Percentiles rank a stretch among this genome's conserved stretches.
These are phyloP conservation scores for Fusarium denticulatum DNA, from an alignment of 2,329 filamentous ascomycete species.

Conservation along the genomic window DNA sequence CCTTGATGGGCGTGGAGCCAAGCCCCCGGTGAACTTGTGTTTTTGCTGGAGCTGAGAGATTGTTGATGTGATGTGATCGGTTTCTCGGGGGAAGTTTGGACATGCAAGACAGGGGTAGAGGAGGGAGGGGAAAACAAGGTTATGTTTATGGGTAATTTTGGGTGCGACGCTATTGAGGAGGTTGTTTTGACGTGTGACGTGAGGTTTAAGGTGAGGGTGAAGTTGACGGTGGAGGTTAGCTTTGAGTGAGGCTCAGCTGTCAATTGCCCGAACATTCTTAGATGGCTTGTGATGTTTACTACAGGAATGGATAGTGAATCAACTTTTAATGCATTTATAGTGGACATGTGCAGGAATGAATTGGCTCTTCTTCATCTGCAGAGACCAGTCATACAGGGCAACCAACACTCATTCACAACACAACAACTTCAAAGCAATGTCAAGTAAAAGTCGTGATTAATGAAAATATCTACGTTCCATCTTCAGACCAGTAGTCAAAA, in stretches of 20 bases:
- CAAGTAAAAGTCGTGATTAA: constrained; percentile 1
- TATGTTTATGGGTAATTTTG: constrained; percentile 31
- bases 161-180: background rate
- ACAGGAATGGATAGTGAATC: fast-evolving
- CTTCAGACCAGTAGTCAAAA: background rate
- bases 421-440: background rate
- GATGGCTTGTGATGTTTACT: background rate
- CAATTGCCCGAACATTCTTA: no score
- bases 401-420: background rate
- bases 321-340: background rate
- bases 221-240: background rate
- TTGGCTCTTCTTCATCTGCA: background rate
- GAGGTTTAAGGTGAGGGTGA: background rate
- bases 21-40: background rate
- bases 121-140: constrained; percentile 20
- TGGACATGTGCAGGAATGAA: fast-evolving
- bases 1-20: no score
- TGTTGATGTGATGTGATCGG: background rate
- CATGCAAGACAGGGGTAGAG: constrained; percentile 1
- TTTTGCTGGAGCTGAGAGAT: constrained; percentile 13
- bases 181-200: constrained; percentile 14
- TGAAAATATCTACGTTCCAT: constrained; percentile 1
- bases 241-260: background rate
- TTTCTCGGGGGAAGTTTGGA: background rate
- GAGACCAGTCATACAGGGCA: no score